Evolutionary conservation across 192 early-diverging fungal genomes (phyloP).

Genomic region (Coemansia sp.): DNA sequence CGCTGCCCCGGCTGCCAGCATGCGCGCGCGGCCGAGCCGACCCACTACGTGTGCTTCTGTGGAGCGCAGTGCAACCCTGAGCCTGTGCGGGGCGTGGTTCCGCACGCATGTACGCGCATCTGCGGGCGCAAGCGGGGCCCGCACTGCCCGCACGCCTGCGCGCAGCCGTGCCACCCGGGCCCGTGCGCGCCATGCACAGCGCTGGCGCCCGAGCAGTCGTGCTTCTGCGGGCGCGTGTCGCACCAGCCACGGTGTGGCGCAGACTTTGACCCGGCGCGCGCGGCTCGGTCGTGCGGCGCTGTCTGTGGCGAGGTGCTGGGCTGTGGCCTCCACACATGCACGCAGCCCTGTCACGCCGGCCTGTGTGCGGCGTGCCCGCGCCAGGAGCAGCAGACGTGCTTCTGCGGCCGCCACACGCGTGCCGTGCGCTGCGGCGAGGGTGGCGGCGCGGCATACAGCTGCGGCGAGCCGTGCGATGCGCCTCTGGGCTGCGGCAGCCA

Average conservation of each 20-base stretch:
- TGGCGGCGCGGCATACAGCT: slow-evolving; percentile 22
- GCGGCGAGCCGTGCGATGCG: slow-evolving; percentile 31
- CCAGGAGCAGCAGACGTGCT: slow-evolving; percentile 63
- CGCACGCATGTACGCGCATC: slow-evolving; percentile 84
- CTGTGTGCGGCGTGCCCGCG: slow-evolving; percentile 67
- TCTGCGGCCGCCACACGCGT: slow-evolving; percentile 67
- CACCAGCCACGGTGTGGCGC: slow-evolving; percentile 72
- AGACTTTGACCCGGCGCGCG: slow-evolving; percentile 68
- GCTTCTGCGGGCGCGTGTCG: slow-evolving; percentile 79
- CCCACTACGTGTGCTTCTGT: slow-evolving; percentile 87
- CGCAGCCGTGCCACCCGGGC: slow-evolving; percentile 88
- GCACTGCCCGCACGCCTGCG: slow-evolving; percentile 79
- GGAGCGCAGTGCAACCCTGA: slow-evolving; percentile 76
- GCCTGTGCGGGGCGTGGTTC: slow-evolving; percentile 63
- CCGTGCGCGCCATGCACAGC: slow-evolving; percentile 91
- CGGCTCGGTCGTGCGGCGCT: slow-evolving; percentile 67
- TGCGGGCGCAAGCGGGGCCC: slow-evolving; percentile 65
- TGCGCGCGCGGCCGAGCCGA: slow-evolving; percentile 64
- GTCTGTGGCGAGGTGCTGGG: slow-evolving; percentile 70
- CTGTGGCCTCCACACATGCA: slow-evolving; percentile 73
- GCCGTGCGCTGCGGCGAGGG: slow-evolving; percentile 58
- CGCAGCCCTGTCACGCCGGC: slow-evolving; percentile 69
- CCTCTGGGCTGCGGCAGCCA: slow-evolving; percentile 65
- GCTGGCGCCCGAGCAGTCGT: slow-evolving; percentile 72
- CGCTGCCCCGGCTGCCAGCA: slow-evolving; percentile 94